phyloP scores from a whole-genome alignment of 164 flowering plant species.

The Stephania japonica region DNA sequence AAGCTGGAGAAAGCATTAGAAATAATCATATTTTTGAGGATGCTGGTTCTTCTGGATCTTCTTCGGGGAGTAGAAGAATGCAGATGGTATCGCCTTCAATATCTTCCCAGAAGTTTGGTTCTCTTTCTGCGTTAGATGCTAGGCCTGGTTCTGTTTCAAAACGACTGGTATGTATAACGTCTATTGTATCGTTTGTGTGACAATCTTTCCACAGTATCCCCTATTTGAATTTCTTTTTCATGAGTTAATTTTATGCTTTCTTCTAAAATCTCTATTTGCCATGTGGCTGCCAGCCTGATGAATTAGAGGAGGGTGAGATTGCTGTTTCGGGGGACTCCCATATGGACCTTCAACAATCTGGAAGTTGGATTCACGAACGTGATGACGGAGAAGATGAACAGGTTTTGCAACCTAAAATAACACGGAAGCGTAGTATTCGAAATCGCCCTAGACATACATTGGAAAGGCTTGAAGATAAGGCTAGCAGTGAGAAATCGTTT shows the following conservation, averaged over 20 bases:
- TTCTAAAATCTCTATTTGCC: slow-evolving; percentile 5
- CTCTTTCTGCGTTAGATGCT: slow-evolving; percentile 91
- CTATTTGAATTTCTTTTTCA: slow-evolving; percentile 1
- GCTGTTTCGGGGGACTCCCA: slow-evolving; percentile 85
- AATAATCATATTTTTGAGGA: slow-evolving; percentile 48
- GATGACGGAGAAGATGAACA: slow-evolving; percentile 98
- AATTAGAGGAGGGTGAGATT: slow-evolving; percentile 97
- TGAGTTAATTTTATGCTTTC: slow-evolving; percentile 1
- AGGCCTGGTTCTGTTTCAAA: slow-evolving; percentile 72
- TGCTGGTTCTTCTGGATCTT: slow-evolving; percentile 86
- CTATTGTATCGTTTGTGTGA: background rate
- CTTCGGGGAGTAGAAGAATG: slow-evolving; percentile 53
- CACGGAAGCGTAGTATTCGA: slow-evolving; percentile 85
- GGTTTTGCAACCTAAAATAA: slow-evolving; percentile 90
- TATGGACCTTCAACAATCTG: slow-evolving; percentile 84
- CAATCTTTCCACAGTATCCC: background rate
- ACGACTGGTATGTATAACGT: slow-evolving; percentile 46
- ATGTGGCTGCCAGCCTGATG: slow-evolving; percentile 58
- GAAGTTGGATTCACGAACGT: slow-evolving; percentile 92
- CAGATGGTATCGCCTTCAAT: slow-evolving; percentile 51
- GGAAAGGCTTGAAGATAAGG: slow-evolving; percentile 68
- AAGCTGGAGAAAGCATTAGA: slow-evolving; percentile 31
- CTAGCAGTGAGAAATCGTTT: slow-evolving; percentile 36
- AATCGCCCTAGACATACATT: slow-evolving; percentile 54
- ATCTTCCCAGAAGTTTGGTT: slow-evolving; percentile 86